Evolutionary conservation across 352 stramenopile species (phyloP), one percentile per base, ranked within the genome.

Genomic region (Elongisporangium prolatum): DNA sequence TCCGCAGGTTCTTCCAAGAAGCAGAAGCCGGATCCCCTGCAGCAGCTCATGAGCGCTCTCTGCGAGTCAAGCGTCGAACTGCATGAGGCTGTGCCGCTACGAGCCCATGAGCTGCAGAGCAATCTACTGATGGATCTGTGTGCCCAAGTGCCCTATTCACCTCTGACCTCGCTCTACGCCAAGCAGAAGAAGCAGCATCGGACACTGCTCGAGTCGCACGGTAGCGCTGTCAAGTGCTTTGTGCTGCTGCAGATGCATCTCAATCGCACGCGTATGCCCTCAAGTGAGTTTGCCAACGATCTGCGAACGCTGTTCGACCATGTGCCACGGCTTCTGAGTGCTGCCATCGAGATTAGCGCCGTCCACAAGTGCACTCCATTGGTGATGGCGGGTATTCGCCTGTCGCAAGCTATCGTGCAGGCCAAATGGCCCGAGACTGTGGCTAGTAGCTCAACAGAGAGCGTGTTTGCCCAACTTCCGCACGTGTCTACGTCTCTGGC

Each of bases 241-340:
- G 68, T 97, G 20, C 76, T 99, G 52, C 57, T 99, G 9, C 96
- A 99, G 75, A 97, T 98, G 64, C 93, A 98, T 69, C 77, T 99
- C 55, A 81, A 91, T 63, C 85, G 88, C 13, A 71, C 91, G 37
- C 81, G 87, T 16, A 80, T 99, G 64, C 97, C 98, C 2, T 99
- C 99, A 21, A 98, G 86, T 57, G 97, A 99, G 70, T 99, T 99
- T 67, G 81, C 89, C 18, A 99, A 98, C 60, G 98, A 99, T 67
- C 91, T 98, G 21, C 93, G 91, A 18, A 92, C 82, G 54, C 80
- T 99, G 24, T 69, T 99, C 48, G 97, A 99, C 59, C 96, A 99
- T 58, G 59, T 98, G 17, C 86, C 95, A 21, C 92, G 97, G 38
- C 65, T 99, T 25, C 69, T 99, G 5, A 96, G 96, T 48, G 97